Evolutionary conservation across 257 asterid species (phyloP), one percentile per base, ranked within the genome.

Genomic region (Gentiana straminea): DNA sequence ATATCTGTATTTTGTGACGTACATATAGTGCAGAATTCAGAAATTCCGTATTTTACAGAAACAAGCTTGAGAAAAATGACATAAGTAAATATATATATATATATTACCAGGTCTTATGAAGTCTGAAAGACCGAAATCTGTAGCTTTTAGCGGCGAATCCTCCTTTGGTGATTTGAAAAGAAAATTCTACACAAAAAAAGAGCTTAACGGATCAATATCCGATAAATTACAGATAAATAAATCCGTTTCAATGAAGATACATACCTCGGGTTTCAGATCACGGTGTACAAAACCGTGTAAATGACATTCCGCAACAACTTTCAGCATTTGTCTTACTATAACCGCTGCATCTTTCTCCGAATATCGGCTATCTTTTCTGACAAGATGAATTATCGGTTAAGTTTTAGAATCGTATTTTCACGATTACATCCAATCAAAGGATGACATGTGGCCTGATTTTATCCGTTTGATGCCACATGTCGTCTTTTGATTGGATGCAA

Each of bases 71-170:
- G 24, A 24, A 24, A 24, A 24, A 24, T 24, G 24, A 24, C 24
- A 24, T 24, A 24, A 24, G 24, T 24, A 24, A 24, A 24, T 24
- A 24, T 24, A 24, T 15, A 24, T 24, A 24, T 15, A 41, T 2
- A n/a, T 57, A 56, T 70, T 72, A 91, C 98, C 98, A 73, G 99
- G 99, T 71, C 85, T 80, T 55, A 92, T 92, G 77, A 88, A 74
- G 79, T 92, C 99, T 52, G 99, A 92, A 54, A 92, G 94, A 68
- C 99, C 99, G 80, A 92, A 92, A 76, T 92, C 99, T 47, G 96
- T 88, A 56, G 99, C 99, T 79, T 92, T 92, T 72, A 92, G 67
- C 13, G 82, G 74, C 41, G 97, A 88, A 68, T 92, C 97, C 54
- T 48, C 91, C 75, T 88, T 88, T 4, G 94, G 67, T 49, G 99